Base-by-base conservation (phyloP, 2,329 filamentous ascomycete species). In the Pseudogymnoascus sp. region DNA sequence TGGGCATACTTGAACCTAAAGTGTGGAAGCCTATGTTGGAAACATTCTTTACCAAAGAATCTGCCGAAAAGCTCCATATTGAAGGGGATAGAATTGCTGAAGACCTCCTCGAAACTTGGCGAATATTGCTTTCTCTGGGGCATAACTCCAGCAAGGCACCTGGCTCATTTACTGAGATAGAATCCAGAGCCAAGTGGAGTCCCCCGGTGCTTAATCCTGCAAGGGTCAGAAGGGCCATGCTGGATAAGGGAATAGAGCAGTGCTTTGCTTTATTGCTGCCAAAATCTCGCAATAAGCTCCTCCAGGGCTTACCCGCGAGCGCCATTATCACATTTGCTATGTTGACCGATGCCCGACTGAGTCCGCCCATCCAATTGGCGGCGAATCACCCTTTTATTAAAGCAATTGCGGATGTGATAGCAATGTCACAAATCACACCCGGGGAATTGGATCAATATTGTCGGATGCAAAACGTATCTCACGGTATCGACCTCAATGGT, bases 101-200 rank as follows among this genome's bases (percentile, higher is more conserved):
- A 34, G 70, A 73, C 63, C 61, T 72, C 22, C 60, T 72, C 5
- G 69, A 65, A 32, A 62, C 67, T 34, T 73, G 71, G 71, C 58
- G 39, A 18, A 39, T 39, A 37, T 38, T 58, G 38, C 32, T 58
- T 18, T 16, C 57, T n/a, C 57, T 28, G 25, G 20, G 37, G 5
- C 20, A 39, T 28, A 38, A 58, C 37, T 38, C 34, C 14, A 28
- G 38, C 38, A 32, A 41, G 28, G 38, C 35, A 30, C 58, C 58
- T 60, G 34, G 20, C 18, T 37, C 20, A 20, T 43, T 32, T 30
- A 30, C n/a, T 47, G 28, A 41, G 18, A 57, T 47, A 16, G 35
- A 41, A 57, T 18, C 35, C 14, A 43, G 58, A 50, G 35, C 58
- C 28, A 41, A 32, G n/a, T 50, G 35, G 58, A 47, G 18, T 18